Conservation (phyloP, 108 stramenopile species). For the Nannochloropsis gaditana region DNA sequence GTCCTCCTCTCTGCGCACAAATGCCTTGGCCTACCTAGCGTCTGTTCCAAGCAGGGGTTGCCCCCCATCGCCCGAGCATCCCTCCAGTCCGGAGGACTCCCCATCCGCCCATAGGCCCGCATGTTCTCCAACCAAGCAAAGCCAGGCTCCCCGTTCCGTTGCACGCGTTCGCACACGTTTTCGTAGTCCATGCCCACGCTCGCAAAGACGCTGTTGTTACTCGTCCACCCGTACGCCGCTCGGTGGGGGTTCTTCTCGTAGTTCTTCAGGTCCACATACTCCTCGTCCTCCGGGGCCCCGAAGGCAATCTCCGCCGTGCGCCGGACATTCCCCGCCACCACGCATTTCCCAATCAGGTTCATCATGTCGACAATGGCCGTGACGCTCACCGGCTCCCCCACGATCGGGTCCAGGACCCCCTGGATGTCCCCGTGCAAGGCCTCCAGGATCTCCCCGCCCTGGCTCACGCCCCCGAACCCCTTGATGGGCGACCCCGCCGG, state of each 20-base stretch:
- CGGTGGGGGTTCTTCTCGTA: constrained; percentile 55
- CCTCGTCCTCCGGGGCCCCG: constrained; percentile 49
- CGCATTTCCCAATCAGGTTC: constrained; percentile 58
- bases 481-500: constrained; percentile 57
- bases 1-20: too few relatives aligned
- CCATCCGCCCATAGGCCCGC: constrained; percentile 55
- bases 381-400: constrained; percentile 45
- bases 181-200: constrained; percentile 59
- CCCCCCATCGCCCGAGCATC: constrained; percentile 56
- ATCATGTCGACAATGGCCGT: constrained; percentile 59
- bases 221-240: constrained; percentile 56
- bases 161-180: constrained; percentile 50
- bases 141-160: constrained; percentile 56
- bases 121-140: constrained; percentile 62
- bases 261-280: constrained; percentile 51
- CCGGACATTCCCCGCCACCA: constrained; percentile 57
- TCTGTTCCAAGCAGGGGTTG: constrained; percentile 62
- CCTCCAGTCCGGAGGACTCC: constrained; percentile 42
- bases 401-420: constrained; percentile 29
- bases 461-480: constrained; percentile 57
- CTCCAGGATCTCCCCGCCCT: constrained; percentile 46
- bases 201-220: constrained; percentile 57
- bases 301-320: constrained; percentile 61
- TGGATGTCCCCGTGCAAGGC: constrained; percentile 42
- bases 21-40: constrained; percentile 28